phyloP scores from a whole-genome alignment of 805 yeast genomes.

The Suhomyces prunicola region DNA sequence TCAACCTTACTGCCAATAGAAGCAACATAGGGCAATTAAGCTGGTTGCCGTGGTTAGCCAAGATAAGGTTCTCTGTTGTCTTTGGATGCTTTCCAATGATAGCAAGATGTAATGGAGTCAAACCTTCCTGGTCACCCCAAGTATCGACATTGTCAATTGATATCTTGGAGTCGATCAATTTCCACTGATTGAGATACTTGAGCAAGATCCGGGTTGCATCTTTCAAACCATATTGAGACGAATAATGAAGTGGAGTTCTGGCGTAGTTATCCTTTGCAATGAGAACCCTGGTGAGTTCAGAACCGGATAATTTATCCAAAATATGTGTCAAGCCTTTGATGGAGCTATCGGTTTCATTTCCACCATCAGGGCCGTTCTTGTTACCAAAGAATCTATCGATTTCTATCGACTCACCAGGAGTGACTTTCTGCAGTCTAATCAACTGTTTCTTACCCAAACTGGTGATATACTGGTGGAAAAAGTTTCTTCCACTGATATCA shows the following conservation, averaged over 20 bases:
- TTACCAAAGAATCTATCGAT: slow-evolving; percentile 24
- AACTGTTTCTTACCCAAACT: slow-evolving; percentile 65
- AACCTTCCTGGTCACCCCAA: slow-evolving; percentile 78
- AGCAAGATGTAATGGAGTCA: slow-evolving; percentile 81
- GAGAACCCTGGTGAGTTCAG: slow-evolving; percentile 27
- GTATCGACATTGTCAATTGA: slow-evolving; percentile 53
- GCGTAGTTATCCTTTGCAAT: slow-evolving; percentile 69
- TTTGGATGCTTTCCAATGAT: slow-evolving; percentile 79
- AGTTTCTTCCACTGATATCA: slow-evolving; percentile 79
- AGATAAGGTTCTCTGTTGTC: slow-evolving; percentile 61
- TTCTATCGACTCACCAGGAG: slow-evolving; percentile 35
- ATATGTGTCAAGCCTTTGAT: slow-evolving; percentile 60
- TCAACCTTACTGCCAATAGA: slow-evolving; percentile 64
- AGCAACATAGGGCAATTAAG: slow-evolving; percentile 55
- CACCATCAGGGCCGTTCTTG: slow-evolving; percentile 33
- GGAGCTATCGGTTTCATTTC: slow-evolving; percentile 50
- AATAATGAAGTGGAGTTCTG: slow-evolving; percentile 86
- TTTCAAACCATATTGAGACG: slow-evolving; percentile 80
- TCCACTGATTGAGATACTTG: slow-evolving; percentile 56
- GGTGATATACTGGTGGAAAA: slow-evolving; percentile 80
- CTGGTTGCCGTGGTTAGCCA: slow-evolving; percentile 38
- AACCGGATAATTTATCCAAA: slow-evolving; percentile 43
- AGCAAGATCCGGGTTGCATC: slow-evolving; percentile 58
- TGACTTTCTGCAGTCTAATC: slow-evolving; percentile 36
- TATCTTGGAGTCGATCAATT: slow-evolving; percentile 43